Base-by-base conservation (phyloP, 2,329 filamentous ascomycete genomes). In the Kalaharituber pfeilii region DNA sequence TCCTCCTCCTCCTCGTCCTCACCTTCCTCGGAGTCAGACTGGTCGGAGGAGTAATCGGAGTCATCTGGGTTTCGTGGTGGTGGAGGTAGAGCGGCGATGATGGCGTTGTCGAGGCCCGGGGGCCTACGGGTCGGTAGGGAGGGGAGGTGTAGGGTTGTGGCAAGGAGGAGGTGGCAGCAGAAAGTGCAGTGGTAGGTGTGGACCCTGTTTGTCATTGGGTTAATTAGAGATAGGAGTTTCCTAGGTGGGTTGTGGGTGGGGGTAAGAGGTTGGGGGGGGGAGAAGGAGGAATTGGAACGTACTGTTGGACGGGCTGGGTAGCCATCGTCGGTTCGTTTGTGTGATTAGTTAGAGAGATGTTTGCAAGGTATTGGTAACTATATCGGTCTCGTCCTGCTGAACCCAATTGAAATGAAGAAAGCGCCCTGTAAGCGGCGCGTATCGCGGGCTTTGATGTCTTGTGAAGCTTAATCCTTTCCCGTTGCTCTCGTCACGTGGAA, bases 151-250 rank as follows among this genome's bases (percentile, higher is more conserved):
- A 75, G 73, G 0, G 75, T 77, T 45, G 72, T 79, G 22, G 78
- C 74, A 58, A 84, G 72, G 53, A 83, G 69, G 58, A 83, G 74
- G 61, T 80, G 74, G 47, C 72, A 77, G 72, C 81, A 84, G 65
- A 80, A 73, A 47, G 67, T 66, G 71, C 81, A 84, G 68, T 78
- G 75, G 67, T 78, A 77, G 56, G 74, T 77, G 66, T 74, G 68
- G 58, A 75, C 60, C 27, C 63, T 64, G 47, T 24, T 18, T 9
- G 30, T 47, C 20, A n/a, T n/a, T 22, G 9, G 8, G 22, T 11
- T 13, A 24, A 29, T 29, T 15, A 2, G 26, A 33, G 25, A 13
- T 51, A 15, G 25, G 50, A 13, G 28, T 51, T 15, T 5, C 27
- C 9, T 20, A 30, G 30, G 50, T 25, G 20, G 42, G 28, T 13